These are phyloP conservation scores for Phoma sp. DNA, from an alignment of 2,329 filamentous ascomycete species.

Conservation along the genomic window DNA sequence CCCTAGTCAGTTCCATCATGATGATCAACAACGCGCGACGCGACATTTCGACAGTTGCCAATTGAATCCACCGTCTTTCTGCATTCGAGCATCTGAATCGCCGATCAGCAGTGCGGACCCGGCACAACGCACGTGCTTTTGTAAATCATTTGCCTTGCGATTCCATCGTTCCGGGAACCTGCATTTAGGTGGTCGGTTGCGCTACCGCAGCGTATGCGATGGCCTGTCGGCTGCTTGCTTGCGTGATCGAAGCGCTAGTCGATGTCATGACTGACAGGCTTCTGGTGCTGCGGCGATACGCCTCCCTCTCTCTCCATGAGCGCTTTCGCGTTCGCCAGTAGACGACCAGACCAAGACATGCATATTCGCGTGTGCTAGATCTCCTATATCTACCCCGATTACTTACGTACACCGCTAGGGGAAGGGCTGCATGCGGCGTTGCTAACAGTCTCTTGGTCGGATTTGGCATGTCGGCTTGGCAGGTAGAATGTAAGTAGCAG, in stretches of 20 bases:
- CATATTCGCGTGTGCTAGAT: background rate
- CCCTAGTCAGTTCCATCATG: background rate
- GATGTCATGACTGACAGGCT: background rate
- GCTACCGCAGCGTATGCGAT: too few species aligned
- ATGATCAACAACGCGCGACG: slow-evolving; percentile 6
- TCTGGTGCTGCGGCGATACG: too few species aligned
- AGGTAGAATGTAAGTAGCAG: background rate
- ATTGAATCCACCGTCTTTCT: background rate
- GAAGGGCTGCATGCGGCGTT: too few species aligned
- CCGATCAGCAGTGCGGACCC: slow-evolving; percentile 10
- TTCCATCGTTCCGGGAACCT: slow-evolving; percentile 15
- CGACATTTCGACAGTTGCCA: background rate
- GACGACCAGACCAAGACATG: background rate
- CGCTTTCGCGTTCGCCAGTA: too few species aligned
- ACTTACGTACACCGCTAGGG: too few species aligned
- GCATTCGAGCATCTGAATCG: background rate
- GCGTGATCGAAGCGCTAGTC: background rate
- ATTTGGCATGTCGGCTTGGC: background rate
- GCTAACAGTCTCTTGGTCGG: too few species aligned
- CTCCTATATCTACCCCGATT: too few species aligned
- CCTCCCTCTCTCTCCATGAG: too few species aligned
- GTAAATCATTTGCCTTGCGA: slow-evolving; percentile 13
- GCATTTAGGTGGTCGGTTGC: background rate
- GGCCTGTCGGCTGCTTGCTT: background rate
- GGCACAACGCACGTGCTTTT: slow-evolving; percentile 10